These are phyloP conservation scores for Verticillium tricorpus DNA, from an alignment of 2,329 filamentous ascomycete genomes.

Conservation along the genomic window DNA sequence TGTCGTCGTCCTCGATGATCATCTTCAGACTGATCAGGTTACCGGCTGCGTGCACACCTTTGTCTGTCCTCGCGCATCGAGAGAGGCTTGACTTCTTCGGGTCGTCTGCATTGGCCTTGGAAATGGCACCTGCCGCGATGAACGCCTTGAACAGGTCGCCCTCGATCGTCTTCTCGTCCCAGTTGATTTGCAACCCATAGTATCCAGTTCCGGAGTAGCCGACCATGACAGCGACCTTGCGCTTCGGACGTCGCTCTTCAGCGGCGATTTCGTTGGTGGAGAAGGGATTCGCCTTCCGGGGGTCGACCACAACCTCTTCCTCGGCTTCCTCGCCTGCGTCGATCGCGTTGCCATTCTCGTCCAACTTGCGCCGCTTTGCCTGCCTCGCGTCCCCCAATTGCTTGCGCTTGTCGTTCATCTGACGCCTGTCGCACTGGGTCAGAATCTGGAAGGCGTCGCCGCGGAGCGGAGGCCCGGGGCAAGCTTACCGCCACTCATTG, in stretches of 20 bases:
- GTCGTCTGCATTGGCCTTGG: slow-evolving; percentile 93
- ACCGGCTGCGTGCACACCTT: slow-evolving; percentile 92
- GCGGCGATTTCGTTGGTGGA: slow-evolving; percentile 78
- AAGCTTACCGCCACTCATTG: slow-evolving; percentile 22
- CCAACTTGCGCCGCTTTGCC: slow-evolving; percentile 36
- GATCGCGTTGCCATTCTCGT: slow-evolving; percentile 27
- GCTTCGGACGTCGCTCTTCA: slow-evolving; percentile 85
- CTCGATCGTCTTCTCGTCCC: slow-evolving; percentile 86
- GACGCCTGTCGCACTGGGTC: slow-evolving; percentile 28
- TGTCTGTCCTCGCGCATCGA: slow-evolving; percentile 92
- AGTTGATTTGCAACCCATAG: slow-evolving; percentile 91
- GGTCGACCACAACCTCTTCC: slow-evolving; percentile 5
- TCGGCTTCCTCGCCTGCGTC: slow-evolving; percentile 9
- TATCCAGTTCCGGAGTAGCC: slow-evolving; percentile 96
- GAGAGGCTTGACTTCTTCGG: slow-evolving; percentile 94
- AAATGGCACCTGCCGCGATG: slow-evolving; percentile 85
- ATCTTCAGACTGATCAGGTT: slow-evolving; percentile 95
- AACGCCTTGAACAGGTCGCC: slow-evolving; percentile 92
- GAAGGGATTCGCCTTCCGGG: slow-evolving; percentile 41
- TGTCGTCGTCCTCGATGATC: slow-evolving; percentile 85
- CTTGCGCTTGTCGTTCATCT: slow-evolving; percentile 33
- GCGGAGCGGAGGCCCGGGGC: slow-evolving; percentile 1
- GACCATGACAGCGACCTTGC: slow-evolving; percentile 92
- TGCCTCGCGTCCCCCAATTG: slow-evolving; percentile 34
- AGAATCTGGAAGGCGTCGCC: slow-evolving; percentile 21